Evolutionary conservation across 169 alveolate genomes (phyloP).

Genomic region (Plasmodium blacklocki): DNA sequence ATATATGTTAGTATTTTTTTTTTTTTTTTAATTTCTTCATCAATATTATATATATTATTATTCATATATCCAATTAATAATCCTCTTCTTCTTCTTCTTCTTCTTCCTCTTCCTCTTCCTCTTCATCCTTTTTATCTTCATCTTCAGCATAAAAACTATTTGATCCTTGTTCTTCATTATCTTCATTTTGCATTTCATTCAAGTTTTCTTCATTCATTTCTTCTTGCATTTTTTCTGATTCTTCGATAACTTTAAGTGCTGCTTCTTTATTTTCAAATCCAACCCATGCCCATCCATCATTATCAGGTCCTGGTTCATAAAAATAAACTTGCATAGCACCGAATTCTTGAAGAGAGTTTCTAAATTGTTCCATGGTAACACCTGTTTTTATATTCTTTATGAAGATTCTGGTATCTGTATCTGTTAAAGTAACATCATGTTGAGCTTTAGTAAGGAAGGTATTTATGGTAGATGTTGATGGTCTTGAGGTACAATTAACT

Average conservation of each 20-base stretch:
- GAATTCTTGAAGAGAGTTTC: constrained; percentile 74
- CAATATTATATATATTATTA: background rate
- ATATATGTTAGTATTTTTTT: too few species aligned
- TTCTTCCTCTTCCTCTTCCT: constrained; percentile 53
- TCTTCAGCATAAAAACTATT: constrained; percentile 50
- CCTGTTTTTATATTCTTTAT: constrained; percentile 73
- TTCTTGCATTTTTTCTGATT: constrained; percentile 52
- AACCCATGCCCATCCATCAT: constrained; percentile 88
- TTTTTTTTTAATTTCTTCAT: background rate
- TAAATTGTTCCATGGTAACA: constrained; percentile 76
- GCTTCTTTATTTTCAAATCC: constrained; percentile 81
- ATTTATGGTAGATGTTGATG: constrained; percentile 21
- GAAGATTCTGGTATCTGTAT: constrained; percentile 54
- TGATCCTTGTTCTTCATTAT: constrained; percentile 54
- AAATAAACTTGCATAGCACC: constrained; percentile 85
- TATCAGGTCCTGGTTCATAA: constrained; percentile 79
- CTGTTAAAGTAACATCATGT: constrained; percentile 67
- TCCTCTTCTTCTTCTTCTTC: constrained; percentile 35
- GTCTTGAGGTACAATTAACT: constrained; percentile 11
- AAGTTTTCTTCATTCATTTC: constrained; percentile 24
- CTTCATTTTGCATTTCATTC: constrained; percentile 14
- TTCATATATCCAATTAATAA: background rate
- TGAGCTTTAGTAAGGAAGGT: constrained; percentile 67
- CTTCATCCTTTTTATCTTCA: constrained; percentile 22
- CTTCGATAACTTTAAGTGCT: constrained; percentile 76